A percentile compares a stretch with the other conserved stretches of the same genome.
Conservation (phyloP, 108 stramenopile species). For the Epithemia pelagica region DNA sequence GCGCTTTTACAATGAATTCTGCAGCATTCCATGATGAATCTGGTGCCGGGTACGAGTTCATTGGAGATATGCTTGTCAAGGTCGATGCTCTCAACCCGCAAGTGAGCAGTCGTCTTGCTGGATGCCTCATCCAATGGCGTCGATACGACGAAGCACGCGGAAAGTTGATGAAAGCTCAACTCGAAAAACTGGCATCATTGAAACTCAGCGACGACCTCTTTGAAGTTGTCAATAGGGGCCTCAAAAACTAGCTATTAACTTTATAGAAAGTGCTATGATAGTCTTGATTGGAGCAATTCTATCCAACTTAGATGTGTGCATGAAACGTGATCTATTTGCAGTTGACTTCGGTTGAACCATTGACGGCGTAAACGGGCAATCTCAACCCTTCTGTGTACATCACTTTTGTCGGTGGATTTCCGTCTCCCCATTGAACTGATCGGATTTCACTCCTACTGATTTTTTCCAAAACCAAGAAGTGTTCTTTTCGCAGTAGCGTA, state of each 20-base stretch:
- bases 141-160: constrained; percentile 67
- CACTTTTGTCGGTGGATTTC: too few relatives aligned
- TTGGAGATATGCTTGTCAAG: constrained; percentile 69
- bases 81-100: constrained; percentile 90
- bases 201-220: constrained; percentile 73
- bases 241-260: constrained; percentile 32
- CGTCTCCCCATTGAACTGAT: too few relatives aligned
- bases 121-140: constrained; percentile 74
- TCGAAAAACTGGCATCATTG: constrained; percentile 55
- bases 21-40: constrained; percentile 75
- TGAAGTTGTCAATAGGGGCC: constrained; percentile 70
- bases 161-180: constrained; percentile 69
- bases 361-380: too few relatives aligned
- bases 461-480: too few relatives aligned
- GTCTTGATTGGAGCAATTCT: too few relatives aligned
- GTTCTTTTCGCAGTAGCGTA: too few relatives aligned
- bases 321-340: too few relatives aligned
- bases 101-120: constrained; percentile 75
- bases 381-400: too few relatives aligned
- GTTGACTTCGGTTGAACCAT: too few relatives aligned
- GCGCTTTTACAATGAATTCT: constrained; percentile 76
- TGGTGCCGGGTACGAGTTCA: constrained; percentile 86
- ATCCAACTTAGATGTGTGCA: too few relatives aligned
- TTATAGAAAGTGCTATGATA: too few relatives aligned
- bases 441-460: too few relatives aligned